Evolutionary conservation across 257 asterid species (phyloP).

Genomic region (Solanum tarijense): DNA sequence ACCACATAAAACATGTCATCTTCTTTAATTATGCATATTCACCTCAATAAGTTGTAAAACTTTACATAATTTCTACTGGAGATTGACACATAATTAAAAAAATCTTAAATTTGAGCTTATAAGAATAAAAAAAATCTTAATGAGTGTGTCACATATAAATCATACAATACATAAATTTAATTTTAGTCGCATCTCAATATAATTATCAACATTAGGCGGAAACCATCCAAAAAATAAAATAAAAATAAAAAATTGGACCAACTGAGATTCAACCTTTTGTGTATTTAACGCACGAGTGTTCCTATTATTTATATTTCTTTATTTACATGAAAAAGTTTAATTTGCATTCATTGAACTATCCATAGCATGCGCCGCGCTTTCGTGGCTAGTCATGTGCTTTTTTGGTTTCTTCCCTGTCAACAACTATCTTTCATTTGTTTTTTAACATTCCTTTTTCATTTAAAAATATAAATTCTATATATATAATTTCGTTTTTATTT

Average conservation of each 20-base stretch:
- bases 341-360: neutral
- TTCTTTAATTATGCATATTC: too few species aligned
- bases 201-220: neutral
- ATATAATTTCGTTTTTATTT: too few species aligned
- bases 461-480: neutral
- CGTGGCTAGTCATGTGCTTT: neutral
- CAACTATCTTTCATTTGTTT: neutral
- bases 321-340: neutral
- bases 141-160: too few species aligned
- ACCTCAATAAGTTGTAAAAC: too few species aligned
- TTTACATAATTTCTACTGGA: neutral
- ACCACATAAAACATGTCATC: too few species aligned
- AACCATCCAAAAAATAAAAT: too few species aligned
- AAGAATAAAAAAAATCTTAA: too few species aligned
- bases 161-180: too few species aligned
- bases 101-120: neutral
- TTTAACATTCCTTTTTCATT: neutral
- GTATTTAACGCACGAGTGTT: neutral
- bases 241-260: neutral
- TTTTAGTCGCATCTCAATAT: accelerated
- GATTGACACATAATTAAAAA: neutral
- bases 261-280: neutral
- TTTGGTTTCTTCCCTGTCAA: neutral
- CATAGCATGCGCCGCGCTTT: neutral
- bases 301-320: neutral